A percentile compares a stretch with the other conserved stretches of the same genome.
Evolutionary conservation across 176 grass and related monocot species (phyloP).

Genomic region (sorghum (Sorghum bicolor)): Sorghum_bicolor_NCBIv3 NC_012877.2:4612001-4612500

Average conservation of each 20-base stretch:
- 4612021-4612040: conserved; percentile 33
- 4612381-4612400: too few species aligned
- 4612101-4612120: neutral
- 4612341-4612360: neutral
- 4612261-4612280: too few species aligned
- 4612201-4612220: too few species aligned
- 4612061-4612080: conserved; percentile 1
- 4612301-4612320: neutral
- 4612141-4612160: neutral
- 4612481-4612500: neutral
- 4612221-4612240: too few species aligned
- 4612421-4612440: too few species aligned
- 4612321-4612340: neutral
- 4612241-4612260: too few species aligned
- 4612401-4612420: too few species aligned
- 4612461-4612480: neutral
- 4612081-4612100: neutral
- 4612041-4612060: conserved; percentile 28
- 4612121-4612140: neutral
- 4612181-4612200: too few species aligned
- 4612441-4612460: neutral
- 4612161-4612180: neutral
- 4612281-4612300: neutral
- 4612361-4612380: neutral
- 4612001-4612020: conserved; percentile 32